phyloP scores from a whole-genome alignment of 2,329 filamentous ascomycete species.

The Arthrinium phaeospermum region DNA sequence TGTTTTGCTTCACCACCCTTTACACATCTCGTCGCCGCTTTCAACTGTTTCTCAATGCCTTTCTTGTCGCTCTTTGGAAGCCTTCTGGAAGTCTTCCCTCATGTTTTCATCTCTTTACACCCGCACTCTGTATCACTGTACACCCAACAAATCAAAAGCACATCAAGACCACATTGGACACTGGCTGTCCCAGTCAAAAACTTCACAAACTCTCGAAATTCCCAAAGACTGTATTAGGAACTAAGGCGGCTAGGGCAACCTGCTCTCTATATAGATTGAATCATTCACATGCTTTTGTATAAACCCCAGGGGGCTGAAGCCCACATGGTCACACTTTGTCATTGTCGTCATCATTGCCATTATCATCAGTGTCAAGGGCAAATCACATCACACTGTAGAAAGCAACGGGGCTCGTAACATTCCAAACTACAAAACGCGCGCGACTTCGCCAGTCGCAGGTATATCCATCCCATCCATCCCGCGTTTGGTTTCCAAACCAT shows the following conservation, averaged over 20 bases:
- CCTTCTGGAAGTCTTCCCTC: neutral
- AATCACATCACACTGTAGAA: neutral
- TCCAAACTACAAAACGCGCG: neutral
- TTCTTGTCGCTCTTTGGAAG: neutral
- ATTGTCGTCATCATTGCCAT: neutral
- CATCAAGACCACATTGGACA: neutral
- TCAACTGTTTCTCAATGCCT: conserved; percentile 7
- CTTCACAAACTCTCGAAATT: neutral
- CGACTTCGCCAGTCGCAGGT: conserved; percentile 8
- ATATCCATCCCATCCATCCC: neutral
- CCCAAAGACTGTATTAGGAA: conserved; percentile 12
- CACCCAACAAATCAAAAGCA: neutral
- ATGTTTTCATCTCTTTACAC: neutral
- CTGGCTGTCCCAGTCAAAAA: neutral
- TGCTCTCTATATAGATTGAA: conserved; percentile 5
- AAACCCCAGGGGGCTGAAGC: neutral
- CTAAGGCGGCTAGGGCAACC: conserved; percentile 11
- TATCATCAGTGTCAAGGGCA: neutral
- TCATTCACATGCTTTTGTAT: conserved; percentile 11
- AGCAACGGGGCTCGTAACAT: neutral
- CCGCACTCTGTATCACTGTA: neutral
- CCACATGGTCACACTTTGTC: neutral
- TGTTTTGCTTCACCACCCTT: neutral
- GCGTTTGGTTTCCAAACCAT: neutral
- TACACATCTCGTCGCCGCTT: conserved; percentile 29